These are phyloP conservation scores for Fagopyrum tataricum DNA, from an alignment of 148 eudicot genomes.

Conservation along the genomic window DNA sequence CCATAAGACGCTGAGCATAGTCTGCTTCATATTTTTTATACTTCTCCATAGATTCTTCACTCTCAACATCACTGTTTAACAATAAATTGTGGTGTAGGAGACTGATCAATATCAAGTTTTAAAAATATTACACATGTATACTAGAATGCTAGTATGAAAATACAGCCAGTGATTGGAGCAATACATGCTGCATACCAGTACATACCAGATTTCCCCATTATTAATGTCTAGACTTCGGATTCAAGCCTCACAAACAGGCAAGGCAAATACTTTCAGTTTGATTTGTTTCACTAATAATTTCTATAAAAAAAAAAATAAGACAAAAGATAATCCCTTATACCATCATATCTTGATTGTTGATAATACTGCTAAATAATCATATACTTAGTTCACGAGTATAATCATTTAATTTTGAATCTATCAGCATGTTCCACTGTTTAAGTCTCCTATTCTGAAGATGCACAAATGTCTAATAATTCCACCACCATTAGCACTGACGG, in stretches of 20 bases:
- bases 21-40: conserved; percentile 30
- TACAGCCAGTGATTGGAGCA: not conserved
- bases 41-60: conserved; percentile 23
- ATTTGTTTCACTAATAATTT: not conserved
- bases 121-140: conserved; percentile 34
- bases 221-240: not conserved
- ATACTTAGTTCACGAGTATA: not conserved
- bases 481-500: not conserved
- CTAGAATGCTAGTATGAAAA: conserved; percentile 22
- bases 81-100: not conserved
- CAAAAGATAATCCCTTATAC: not conserved
- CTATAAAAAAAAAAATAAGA: not conserved
- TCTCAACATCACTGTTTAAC: conserved; percentile 5
- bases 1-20: conserved; percentile 33
- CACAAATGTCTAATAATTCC: not conserved
- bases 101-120: conserved; percentile 3
- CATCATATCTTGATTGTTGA: not conserved
- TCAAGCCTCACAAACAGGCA: not conserved
- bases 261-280: not conserved
- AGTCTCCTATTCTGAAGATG: not conserved
- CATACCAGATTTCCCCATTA: not conserved
- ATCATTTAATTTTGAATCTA: not conserved
- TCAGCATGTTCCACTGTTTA: not conserved
- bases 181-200: not conserved
- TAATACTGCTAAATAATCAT: not conserved